Percentiles rank a stretch among this genome's conserved stretches.
Conservation (phyloP, 2,329 filamentous ascomycete species). For the Cordyceps militaris region DNA sequence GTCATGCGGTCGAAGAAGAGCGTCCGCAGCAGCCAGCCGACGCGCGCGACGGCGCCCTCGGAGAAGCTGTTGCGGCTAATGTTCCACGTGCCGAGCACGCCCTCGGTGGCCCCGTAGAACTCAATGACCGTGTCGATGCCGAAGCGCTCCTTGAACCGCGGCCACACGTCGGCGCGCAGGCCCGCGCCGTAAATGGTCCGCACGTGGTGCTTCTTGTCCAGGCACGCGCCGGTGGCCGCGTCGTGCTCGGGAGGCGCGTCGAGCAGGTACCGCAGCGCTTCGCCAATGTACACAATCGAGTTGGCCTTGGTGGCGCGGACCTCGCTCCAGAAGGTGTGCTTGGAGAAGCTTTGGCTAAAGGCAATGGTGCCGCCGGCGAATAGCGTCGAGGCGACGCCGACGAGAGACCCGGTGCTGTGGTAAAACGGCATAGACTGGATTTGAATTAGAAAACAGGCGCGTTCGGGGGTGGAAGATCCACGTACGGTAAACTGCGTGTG, state of each 20-base stretch:
- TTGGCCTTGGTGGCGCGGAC: slow-evolving; percentile 64
- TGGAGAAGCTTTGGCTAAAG: slow-evolving; percentile 71
- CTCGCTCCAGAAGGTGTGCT: slow-evolving; percentile 68
- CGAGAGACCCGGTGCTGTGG: slow-evolving; percentile 67
- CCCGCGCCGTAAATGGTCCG: slow-evolving; percentile 76
- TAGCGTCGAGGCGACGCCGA: slow-evolving; percentile 61
- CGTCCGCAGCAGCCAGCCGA: slow-evolving; percentile 53
- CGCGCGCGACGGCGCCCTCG: slow-evolving; percentile 68
- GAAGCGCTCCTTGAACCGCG: slow-evolving; percentile 73
- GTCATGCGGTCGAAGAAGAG: slow-evolving; percentile 44
- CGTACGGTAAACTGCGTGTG: slow-evolving; percentile 22
- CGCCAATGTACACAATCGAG: slow-evolving; percentile 78
- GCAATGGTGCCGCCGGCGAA: slow-evolving; percentile 57
- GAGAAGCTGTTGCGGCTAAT: slow-evolving; percentile 63
- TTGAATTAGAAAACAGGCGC: neutral
- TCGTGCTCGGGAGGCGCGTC: slow-evolving; percentile 57
- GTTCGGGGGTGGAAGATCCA: neutral
- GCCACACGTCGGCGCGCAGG: slow-evolving; percentile 78
- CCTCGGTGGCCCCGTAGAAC: slow-evolving; percentile 77
- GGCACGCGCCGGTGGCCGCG: slow-evolving; percentile 55
- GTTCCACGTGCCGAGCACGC: slow-evolving; percentile 64
- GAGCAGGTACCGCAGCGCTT: slow-evolving; percentile 77
- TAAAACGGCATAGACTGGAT: slow-evolving; percentile 77
- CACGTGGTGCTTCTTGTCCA: slow-evolving; percentile 67
- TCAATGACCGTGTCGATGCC: slow-evolving; percentile 66